Evolutionary conservation across 2,329 filamentous ascomycete genomes (phyloP).

Genomic region (Emericellopsis atlantica): DNA sequence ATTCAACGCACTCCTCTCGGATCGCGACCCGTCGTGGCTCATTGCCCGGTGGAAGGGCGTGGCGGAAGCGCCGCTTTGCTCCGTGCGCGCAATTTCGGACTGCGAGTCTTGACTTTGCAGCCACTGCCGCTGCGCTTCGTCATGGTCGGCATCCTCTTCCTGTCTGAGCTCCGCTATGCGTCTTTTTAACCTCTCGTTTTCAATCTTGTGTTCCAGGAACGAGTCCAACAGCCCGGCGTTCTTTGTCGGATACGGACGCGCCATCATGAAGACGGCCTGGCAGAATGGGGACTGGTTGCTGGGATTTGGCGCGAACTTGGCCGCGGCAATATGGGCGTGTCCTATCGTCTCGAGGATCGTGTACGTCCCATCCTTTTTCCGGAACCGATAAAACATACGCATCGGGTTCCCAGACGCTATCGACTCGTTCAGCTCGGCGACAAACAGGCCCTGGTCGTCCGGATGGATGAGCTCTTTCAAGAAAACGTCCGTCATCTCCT

Average conservation of each 20-base stretch:
- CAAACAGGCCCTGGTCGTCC: slow-evolving; percentile 73
- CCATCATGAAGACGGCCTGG: slow-evolving; percentile 88
- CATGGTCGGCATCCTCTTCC: slow-evolving; percentile 73
- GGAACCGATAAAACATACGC: slow-evolving; percentile 79
- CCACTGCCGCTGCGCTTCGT: slow-evolving; percentile 51
- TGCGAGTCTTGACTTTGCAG: slow-evolving; percentile 42
- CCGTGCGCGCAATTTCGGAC: slow-evolving; percentile 39
- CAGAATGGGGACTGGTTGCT: slow-evolving; percentile 60
- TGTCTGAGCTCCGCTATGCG: slow-evolving; percentile 74
- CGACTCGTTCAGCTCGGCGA: slow-evolving; percentile 79
- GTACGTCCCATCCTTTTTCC: slow-evolving; percentile 58
- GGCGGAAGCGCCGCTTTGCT: slow-evolving; percentile 24
- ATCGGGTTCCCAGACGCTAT: slow-evolving; percentile 70
- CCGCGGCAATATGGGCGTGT: slow-evolving; percentile 73
- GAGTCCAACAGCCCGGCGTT: slow-evolving; percentile 79
- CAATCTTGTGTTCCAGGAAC: slow-evolving; percentile 92
- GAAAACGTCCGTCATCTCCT: slow-evolving; percentile 61
- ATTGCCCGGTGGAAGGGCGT: slow-evolving; percentile 16
- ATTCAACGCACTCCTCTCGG: slow-evolving; percentile 52
- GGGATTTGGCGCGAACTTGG: slow-evolving; percentile 49
- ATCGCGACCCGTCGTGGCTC: slow-evolving; percentile 44
- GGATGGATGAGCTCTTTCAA: slow-evolving; percentile 75
- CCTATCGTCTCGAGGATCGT: slow-evolving; percentile 84
- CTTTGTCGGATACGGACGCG: slow-evolving; percentile 78
- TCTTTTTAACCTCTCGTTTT: slow-evolving; percentile 77